These are phyloP conservation scores for Alternaria tenuissima DNA, from an alignment of 2,329 filamentous ascomycete species.

Conservation along the genomic window DNA sequence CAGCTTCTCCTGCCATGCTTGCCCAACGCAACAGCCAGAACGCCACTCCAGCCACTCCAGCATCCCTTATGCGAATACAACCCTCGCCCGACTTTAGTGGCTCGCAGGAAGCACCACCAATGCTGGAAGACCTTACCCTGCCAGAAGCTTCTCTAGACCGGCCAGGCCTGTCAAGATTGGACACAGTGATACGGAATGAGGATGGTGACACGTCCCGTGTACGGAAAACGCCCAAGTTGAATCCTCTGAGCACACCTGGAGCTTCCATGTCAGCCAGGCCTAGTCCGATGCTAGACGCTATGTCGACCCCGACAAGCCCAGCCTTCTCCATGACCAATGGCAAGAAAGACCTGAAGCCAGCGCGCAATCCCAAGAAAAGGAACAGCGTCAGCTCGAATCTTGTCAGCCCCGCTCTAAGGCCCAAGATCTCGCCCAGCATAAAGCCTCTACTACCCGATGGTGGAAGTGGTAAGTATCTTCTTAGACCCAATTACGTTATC, in stretches of 20 bases:
- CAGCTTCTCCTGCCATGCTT: constrained; percentile 72
- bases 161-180: constrained; percentile 60
- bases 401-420: constrained; percentile 85
- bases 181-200: constrained; percentile 59
- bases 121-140: constrained; percentile 70
- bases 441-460: constrained; percentile 84
- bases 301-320: constrained; percentile 60
- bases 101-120: constrained; percentile 34
- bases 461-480: constrained; percentile 55
- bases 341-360: constrained; percentile 44
- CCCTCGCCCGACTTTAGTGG: constrained; percentile 46
- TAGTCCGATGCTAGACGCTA: constrained; percentile 62
- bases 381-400: constrained; percentile 70
- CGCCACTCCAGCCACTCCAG: constrained; percentile 72
- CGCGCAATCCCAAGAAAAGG: constrained; percentile 50
- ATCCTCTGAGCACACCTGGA: constrained; percentile 62
- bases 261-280: constrained; percentile 43
- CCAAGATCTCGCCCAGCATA: constrained; percentile 92
- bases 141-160: constrained; percentile 70
- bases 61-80: constrained; percentile 77
- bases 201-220: constrained; percentile 65
- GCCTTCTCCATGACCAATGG: constrained; percentile 36
- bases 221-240: constrained; percentile 71
- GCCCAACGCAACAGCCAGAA: constrained; percentile 52
- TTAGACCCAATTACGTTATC: neutral